Conservation (phyloP, 345 rosid species). For the Rubroshorea leprosula region DNA sequence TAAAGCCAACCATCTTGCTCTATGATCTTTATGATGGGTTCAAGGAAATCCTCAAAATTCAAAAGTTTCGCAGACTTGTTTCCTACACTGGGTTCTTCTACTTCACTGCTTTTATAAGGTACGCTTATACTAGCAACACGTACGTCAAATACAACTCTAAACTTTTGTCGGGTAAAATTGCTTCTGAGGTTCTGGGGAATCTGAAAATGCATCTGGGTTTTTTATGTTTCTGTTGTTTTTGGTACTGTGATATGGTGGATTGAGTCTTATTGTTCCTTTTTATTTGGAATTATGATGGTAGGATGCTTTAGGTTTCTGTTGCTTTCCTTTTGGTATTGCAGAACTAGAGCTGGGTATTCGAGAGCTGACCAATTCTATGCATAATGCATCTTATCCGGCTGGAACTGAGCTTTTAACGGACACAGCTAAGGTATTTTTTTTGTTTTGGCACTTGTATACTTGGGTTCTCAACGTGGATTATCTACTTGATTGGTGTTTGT, state of each 20-base stretch:
- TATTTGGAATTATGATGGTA: background rate
- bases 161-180: background rate
- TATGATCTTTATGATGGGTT: slow-evolving; percentile 35
- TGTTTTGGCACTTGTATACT: background rate
- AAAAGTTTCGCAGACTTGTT: slow-evolving; percentile 67
- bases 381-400: slow-evolving; percentile 83
- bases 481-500: slow-evolving; percentile 3
- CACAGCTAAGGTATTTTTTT: slow-evolving; percentile 51
- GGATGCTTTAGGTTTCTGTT: too few species aligned
- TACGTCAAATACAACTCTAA: slow-evolving; percentile 21
- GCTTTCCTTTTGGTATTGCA: slow-evolving; percentile 31
- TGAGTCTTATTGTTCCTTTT: background rate
- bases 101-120: slow-evolving; percentile 52
- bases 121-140: slow-evolving; percentile 82
- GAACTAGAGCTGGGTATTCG: slow-evolving; percentile 86
- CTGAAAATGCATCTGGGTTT: background rate
- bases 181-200: background rate
- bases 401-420: slow-evolving; percentile 91
- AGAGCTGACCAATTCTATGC: slow-evolving; percentile 88
- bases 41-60: slow-evolving; percentile 64
- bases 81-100: slow-evolving; percentile 71
- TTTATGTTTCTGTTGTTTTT: background rate
- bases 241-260: background rate
- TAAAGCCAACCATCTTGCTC: slow-evolving; percentile 30
- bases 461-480: background rate